Evolutionary conservation across 2,329 filamentous ascomycete genomes (phyloP), one percentile per base, ranked within the genome.

Genomic region (Rhynchosporium graminicola): DNA sequence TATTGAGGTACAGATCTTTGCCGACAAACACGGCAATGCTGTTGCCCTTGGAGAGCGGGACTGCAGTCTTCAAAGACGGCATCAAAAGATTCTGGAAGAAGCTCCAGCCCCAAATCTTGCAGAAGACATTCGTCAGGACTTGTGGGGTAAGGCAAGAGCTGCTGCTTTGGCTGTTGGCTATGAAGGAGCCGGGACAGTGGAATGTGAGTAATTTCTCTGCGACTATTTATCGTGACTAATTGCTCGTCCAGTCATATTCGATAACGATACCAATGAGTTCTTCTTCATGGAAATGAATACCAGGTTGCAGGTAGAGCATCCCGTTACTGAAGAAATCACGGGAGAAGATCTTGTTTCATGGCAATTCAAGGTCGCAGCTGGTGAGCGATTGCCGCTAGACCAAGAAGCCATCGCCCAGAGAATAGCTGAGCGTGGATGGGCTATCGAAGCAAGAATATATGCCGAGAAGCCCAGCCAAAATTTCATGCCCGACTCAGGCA

Each of bases 401-500:
- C 88, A 91, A 70, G 80, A 82, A 54, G 79, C 89, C 63, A 83
- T 91, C 31, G 84, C 89, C 68, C 78, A 83, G 64, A 82, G 86
- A 67, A 98, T 99, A 74, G 81, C 81, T 40, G 81, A 83, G 68
- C 83, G 87, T 51, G 95, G 95, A 1, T 91, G 93, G 71, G 95
- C 93, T 10, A 96, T 99, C 65, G 95, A 99, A 79, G 94, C 94
- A 15, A 85, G 95, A 62, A 97, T 99, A 69, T 99, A 99, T 75
- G 95, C 95, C 8, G 95, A 99, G 76, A 96, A 93, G 72, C 95
- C 95, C 0, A 89, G 91, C 69, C 90, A 84, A 75, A 92, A 92
- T 60, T 99, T 99, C 77, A 88, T 97, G 67, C 95, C 95, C 0
- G 94, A 97, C 74, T 97, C 95, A 0, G 95, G 95, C 43, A 89